phyloP scores from a whole-genome alignment of 345 rosid species.

The Trapa bicornis region DNA sequence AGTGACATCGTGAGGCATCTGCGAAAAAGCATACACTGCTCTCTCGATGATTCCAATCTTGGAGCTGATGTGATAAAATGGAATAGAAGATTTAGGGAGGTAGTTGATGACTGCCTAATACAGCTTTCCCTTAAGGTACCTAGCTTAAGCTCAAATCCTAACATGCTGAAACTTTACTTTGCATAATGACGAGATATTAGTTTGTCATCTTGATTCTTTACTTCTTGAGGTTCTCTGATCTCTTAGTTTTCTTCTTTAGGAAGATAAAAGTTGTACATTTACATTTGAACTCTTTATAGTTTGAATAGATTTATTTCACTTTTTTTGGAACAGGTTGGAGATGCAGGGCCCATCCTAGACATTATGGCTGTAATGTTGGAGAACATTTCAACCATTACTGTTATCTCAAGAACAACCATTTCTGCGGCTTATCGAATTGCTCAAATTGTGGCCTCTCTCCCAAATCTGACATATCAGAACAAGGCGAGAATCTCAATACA shows the following conservation, averaged over 20 bases:
- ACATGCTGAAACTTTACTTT: not conserved
- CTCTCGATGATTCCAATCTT: conserved; percentile 56
- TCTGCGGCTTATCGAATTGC: conserved; percentile 78
- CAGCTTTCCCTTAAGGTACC: conserved; percentile 55
- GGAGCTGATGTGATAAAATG: conserved; percentile 46
- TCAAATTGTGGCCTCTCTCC: conserved; percentile 77
- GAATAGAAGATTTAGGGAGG: conserved; percentile 49
- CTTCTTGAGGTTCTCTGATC: not conserved
- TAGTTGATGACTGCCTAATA: conserved; percentile 79
- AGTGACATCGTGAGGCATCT: conserved; percentile 81
- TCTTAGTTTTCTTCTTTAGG: not conserved
- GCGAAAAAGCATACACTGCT: conserved; percentile 73
- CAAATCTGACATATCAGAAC: conserved; percentile 66
- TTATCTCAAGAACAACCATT: conserved; percentile 65
- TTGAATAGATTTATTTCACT: conserved; percentile 6
- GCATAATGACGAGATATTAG: not conserved
- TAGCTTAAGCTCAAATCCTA: not conserved
- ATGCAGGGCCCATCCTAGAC: conserved; percentile 85
- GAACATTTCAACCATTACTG: conserved; percentile 64
- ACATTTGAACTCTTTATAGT: not conserved
- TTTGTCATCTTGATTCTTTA: not conserved
- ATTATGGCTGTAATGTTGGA: conserved; percentile 85
- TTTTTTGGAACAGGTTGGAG: conserved; percentile 57
- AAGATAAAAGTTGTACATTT: not conserved
- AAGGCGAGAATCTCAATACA: conserved; percentile 36